phyloP scores from a whole-genome alignment of 2,329 filamentous ascomycete species.

The Fusarium nanum region DNA sequence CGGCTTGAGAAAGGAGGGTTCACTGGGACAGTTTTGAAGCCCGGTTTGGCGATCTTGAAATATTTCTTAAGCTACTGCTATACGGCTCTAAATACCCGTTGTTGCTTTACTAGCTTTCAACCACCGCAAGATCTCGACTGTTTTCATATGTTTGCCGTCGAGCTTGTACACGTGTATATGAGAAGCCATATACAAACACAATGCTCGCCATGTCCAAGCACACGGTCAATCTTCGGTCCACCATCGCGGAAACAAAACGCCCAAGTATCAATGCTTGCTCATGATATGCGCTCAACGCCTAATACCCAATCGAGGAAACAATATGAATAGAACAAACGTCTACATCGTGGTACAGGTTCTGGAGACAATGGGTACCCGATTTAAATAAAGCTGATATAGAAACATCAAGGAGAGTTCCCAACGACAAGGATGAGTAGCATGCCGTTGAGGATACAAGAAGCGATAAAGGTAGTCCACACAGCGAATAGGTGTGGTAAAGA shows the following conservation, averaged over 20 bases:
- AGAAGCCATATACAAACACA: background rate
- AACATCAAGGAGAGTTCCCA: slow-evolving; percentile 51
- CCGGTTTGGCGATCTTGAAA: background rate
- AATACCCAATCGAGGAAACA: slow-evolving; percentile 14
- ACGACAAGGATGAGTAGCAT: slow-evolving; percentile 58
- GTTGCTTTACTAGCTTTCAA: background rate
- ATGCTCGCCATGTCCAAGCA: background rate
- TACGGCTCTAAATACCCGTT: background rate
- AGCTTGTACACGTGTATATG: slow-evolving; percentile 4
- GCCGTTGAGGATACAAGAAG: slow-evolving; percentile 56
- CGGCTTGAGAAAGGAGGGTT: background rate
- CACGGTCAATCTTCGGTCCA: background rate
- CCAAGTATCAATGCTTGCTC: background rate
- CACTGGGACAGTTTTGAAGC: background rate
- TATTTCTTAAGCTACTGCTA: background rate
- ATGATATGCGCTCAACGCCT: slow-evolving; percentile 41
- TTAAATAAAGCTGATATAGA: background rate
- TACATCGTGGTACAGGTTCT: slow-evolving; percentile 14
- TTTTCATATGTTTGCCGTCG: slow-evolving; percentile 15
- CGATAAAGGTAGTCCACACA: slow-evolving; percentile 53
- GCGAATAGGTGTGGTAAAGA: slow-evolving; percentile 57
- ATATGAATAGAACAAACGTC: slow-evolving; percentile 5
- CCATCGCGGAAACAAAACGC: background rate
- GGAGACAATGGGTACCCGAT: background rate
- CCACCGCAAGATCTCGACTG: slow-evolving; percentile 6